Evolutionary conservation across 1,139 yeast genomes (phyloP).

Genomic region (Pichia sp.): DNA sequence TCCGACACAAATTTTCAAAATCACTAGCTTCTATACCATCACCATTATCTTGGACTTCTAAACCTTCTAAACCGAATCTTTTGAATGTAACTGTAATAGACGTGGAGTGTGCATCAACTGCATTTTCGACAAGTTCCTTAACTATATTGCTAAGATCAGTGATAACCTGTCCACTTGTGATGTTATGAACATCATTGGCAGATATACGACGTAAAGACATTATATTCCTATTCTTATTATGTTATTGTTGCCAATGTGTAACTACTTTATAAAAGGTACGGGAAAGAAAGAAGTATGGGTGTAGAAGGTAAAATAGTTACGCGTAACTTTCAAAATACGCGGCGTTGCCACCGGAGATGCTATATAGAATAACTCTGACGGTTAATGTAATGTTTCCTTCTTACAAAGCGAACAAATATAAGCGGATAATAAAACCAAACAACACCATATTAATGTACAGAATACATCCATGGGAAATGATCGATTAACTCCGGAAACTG

Average conservation of each 20-base stretch:
- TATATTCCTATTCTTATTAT: neutral
- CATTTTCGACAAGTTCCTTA: constrained; percentile 85
- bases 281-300: too few species aligned
- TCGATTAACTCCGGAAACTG: constrained; percentile 3
- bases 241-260: too few species aligned
- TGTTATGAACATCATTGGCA: constrained; percentile 55
- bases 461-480: neutral
- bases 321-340: constrained; percentile 2
- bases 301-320: neutral
- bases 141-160: constrained; percentile 72
- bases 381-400: too few species aligned
- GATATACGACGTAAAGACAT: constrained; percentile 39
- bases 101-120: constrained; percentile 71
- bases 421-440: too few species aligned
- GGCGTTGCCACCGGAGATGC: neutral
- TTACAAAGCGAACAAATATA: too few species aligned
- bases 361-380: too few species aligned
- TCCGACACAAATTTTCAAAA: constrained; percentile 58
- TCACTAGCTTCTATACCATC: constrained; percentile 64
- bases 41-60: constrained; percentile 79
- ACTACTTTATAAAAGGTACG: too few species aligned
- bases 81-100: constrained; percentile 54
- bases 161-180: constrained; percentile 94
- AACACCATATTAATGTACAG: too few species aligned
- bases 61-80: constrained; percentile 72